Conservation (phyloP, 2,329 filamentous ascomycete genomes). For the Cladosporium velox region DNA sequence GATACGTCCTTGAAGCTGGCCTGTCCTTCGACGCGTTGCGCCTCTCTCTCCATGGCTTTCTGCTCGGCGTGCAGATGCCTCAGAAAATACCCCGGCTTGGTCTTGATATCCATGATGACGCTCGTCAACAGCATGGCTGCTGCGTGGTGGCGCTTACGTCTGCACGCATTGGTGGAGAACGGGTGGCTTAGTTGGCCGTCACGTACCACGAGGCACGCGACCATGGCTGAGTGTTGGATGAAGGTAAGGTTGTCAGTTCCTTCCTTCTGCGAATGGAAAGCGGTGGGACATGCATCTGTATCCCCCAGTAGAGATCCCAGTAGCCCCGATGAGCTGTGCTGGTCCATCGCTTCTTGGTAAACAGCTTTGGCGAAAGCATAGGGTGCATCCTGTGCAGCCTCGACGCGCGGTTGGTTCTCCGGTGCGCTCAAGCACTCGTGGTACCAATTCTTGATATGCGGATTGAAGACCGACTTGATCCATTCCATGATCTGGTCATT, state of each 20-base stretch:
- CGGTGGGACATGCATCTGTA: neutral
- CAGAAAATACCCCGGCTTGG: neutral
- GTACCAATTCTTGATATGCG: neutral
- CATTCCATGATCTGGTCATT: neutral
- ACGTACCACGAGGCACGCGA: neutral
- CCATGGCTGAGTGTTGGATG: neutral
- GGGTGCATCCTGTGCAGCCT: neutral
- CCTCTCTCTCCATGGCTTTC: neutral
- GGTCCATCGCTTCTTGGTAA: neutral
- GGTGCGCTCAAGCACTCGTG: neutral
- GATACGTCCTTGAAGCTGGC: neutral
- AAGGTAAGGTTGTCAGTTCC: neutral
- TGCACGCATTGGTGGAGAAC: neutral
- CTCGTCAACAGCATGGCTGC: neutral
- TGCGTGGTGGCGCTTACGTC: neutral
- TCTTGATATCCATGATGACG: neutral
- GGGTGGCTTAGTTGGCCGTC: neutral
- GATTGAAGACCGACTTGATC: neutral
- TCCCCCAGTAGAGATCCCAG: neutral
- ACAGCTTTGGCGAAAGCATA: neutral
- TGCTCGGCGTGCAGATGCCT: neutral
- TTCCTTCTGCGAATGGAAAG: neutral
- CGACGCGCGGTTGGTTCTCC: neutral
- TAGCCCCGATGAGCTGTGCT: neutral
- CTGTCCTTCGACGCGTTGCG: no score